phyloP scores from a whole-genome alignment of 306 rosid species.

The Cicer cuneatum region DNA sequence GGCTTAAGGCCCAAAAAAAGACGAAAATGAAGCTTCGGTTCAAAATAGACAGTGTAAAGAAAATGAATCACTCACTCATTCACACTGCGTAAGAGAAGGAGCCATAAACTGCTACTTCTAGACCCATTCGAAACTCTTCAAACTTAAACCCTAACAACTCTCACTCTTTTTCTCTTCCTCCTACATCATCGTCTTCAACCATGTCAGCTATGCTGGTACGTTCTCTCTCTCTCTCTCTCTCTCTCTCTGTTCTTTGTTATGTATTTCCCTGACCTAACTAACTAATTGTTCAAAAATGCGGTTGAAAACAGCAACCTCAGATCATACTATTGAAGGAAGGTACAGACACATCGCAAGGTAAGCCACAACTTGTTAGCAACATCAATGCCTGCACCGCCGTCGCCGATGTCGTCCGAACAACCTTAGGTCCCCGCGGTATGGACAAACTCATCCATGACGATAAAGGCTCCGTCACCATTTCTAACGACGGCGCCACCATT shows the following conservation, averaged over 20 bases:
- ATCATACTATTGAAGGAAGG: slow-evolving; percentile 96
- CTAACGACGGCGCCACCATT: slow-evolving; percentile 97
- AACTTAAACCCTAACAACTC: slow-evolving; percentile 62
- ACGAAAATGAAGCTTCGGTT: neutral
- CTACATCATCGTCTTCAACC: slow-evolving; percentile 52
- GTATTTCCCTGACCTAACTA: slow-evolving; percentile 16
- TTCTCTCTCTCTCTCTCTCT: slow-evolving; percentile 11
- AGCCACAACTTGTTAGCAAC: slow-evolving; percentile 91
- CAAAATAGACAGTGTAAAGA: slow-evolving; percentile 20
- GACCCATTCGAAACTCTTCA: neutral
- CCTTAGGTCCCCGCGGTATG: slow-evolving; percentile 97
- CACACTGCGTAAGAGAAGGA: slow-evolving; percentile 32
- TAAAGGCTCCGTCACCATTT: slow-evolving; percentile 88
- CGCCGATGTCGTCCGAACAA: slow-evolving; percentile 90
- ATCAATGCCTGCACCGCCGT: slow-evolving; percentile 95
- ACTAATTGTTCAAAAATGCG: slow-evolving; percentile 41
- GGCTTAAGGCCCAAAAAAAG: slow-evolving; percentile 31
- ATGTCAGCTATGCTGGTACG: slow-evolving; percentile 92
- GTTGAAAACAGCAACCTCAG: slow-evolving; percentile 89
- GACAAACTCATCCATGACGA: slow-evolving; percentile 96
- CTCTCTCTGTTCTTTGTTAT: neutral
- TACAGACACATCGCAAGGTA: slow-evolving; percentile 96
- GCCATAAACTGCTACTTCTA: slow-evolving; percentile 20
- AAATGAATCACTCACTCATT: neutral
- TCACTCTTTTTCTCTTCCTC: slow-evolving; percentile 13